Base-by-base conservation (phyloP, 176 grass and related monocot genomes). In the Sorghum bicolor region DNA sequence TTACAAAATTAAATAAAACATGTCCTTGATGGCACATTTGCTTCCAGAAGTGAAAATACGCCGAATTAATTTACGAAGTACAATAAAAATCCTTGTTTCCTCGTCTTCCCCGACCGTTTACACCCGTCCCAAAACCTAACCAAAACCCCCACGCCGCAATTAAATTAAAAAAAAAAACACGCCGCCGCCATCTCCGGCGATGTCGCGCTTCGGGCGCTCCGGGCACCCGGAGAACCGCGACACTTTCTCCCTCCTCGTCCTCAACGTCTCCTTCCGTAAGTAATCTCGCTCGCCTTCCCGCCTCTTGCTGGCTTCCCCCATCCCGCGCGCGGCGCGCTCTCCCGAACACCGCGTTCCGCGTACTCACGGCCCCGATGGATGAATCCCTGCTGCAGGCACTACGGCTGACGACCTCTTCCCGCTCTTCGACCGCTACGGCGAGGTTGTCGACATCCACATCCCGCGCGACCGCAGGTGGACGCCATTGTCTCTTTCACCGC, bases 191-290 rank as follows among this genome's bases (percentile, higher is more conserved):
- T 24, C 79, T 39, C 73, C 63, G 72, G 67, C 45, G 72, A 97
- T 97, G 94, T 93, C 91, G 89, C 91, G 81, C 65, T 88, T 79
- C 47, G 89, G 89, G 22, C 88, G 94, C 74, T 93, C 78, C 38
- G 91, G 91, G 33, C 82, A 85, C n/a, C 91, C 91, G 67, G 88
- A 84, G 50, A 86, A 88, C 64, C 90, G 34, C 39, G 91, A 93
- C 64, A 77, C 78, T 70, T 93, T 80, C 79, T 97, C 94, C 31
- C 94, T 97, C 50, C 94, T 97, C 86, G 89, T 97, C 19, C 94
- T 97, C 63, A 93, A 97, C 71, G 72, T 93, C 81, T 81, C 88
- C 85, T 97, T 91, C 74, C 89, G 94, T 97, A 85, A 53, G 65
- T 72, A 62, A 4, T 30, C 25, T 68, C 30, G 29, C 19, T n/a